Evolutionary conservation across 805 yeast species (phyloP).

Genomic region (Suhomyces sp.): DNA sequence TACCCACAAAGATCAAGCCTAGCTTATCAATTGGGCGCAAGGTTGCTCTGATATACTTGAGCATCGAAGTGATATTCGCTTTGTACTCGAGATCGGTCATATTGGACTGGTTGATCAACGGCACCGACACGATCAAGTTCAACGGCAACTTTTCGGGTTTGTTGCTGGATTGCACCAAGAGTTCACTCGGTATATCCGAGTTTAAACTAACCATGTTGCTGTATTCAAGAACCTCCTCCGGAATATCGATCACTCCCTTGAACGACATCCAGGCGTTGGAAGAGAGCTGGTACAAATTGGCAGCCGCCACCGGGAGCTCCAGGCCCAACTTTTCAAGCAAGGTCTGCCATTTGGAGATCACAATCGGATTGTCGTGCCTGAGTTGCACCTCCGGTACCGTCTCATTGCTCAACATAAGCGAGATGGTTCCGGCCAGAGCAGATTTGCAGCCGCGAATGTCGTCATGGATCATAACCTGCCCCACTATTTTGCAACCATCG

Average conservation of each 20-base stretch:
- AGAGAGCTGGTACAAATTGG: slow-evolving; percentile 43
- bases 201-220: slow-evolving; percentile 35
- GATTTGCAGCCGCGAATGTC: slow-evolving; percentile 27
- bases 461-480: slow-evolving; percentile 36
- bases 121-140: slow-evolving; percentile 42
- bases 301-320: slow-evolving; percentile 7
- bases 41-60: slow-evolving; percentile 23
- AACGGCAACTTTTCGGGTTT: slow-evolving; percentile 38
- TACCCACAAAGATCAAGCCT: slow-evolving; percentile 49
- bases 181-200: slow-evolving; percentile 39
- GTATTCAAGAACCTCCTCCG: slow-evolving; percentile 37
- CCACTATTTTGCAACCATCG: slow-evolving; percentile 29
- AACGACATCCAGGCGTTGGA: slow-evolving; percentile 49
- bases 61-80: slow-evolving; percentile 15
- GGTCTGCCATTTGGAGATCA: slow-evolving; percentile 43
- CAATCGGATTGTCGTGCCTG: slow-evolving; percentile 24
- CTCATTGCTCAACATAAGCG: slow-evolving; percentile 38
- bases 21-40: slow-evolving; percentile 41
- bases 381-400: slow-evolving; percentile 44
- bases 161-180: slow-evolving; percentile 37
- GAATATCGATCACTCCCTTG: slow-evolving; percentile 28
- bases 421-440: slow-evolving; percentile 18
- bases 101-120: slow-evolving; percentile 32
- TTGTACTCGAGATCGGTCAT: slow-evolving; percentile 28
- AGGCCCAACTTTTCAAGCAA: slow-evolving; percentile 16